A percentile compares a stretch with the other conserved stretches of the same genome.
Conservation (phyloP, 2,329 filamentous ascomycete species). For the Colletotrichum melonis region DNA sequence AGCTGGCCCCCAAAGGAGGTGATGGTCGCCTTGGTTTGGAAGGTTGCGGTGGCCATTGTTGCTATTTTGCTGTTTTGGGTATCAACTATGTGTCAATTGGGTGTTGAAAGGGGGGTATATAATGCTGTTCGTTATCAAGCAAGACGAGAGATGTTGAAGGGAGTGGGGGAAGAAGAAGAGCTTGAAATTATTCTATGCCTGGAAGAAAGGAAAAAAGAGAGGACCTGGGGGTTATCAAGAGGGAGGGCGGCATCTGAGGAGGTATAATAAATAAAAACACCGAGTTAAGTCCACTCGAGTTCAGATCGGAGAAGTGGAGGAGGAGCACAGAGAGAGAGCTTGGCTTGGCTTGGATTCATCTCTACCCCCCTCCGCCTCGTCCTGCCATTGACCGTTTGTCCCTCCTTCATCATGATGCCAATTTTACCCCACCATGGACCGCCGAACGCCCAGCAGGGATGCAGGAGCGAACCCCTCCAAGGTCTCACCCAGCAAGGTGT, state of each 20-base stretch:
- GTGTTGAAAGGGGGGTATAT: conserved; percentile 21
- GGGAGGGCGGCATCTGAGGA: conserved; percentile 22
- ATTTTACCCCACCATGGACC: conserved; percentile 25
- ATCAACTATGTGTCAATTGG: background rate
- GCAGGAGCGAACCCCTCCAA: conserved; percentile 1
- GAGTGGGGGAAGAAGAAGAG: background rate
- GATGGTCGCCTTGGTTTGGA: conserved; percentile 91
- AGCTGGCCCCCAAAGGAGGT: conserved; percentile 93
- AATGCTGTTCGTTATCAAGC: conserved; percentile 17
- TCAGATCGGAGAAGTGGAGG: conserved; percentile 36
- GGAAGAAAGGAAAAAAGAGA: conserved; percentile 19
- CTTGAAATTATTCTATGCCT: conserved; percentile 31
- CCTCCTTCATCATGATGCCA: conserved; percentile 30
- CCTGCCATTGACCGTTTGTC: conserved; percentile 32
- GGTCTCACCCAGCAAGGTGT: conserved; percentile 2
- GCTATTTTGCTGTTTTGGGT: conserved; percentile 9
- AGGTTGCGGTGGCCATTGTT: conserved; percentile 69
- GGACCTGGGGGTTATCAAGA: conserved; percentile 1
- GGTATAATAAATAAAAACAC: conserved; percentile 35
- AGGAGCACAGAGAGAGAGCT: background rate
- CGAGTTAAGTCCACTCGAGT: conserved; percentile 36
- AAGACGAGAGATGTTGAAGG: background rate
- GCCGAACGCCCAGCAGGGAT: background rate
- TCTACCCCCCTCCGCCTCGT: background rate
- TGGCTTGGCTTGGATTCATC: conserved; percentile 13